A percentile compares a stretch with the other conserved stretches of the same genome.
phyloP scores from a whole-genome alignment of 2,329 filamentous ascomycete genomes.

The Ophiostoma ulmi region DNA sequence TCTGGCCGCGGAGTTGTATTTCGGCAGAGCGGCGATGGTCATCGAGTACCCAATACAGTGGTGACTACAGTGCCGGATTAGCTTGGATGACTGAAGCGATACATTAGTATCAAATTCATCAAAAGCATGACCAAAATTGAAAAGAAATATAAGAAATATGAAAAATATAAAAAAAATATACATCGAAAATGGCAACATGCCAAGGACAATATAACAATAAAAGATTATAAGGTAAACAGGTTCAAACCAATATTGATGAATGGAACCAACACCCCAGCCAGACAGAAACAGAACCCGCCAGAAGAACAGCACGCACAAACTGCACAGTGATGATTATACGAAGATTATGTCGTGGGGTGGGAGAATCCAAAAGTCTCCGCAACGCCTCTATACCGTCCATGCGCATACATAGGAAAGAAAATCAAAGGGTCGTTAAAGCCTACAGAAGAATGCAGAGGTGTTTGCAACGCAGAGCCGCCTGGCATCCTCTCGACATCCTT shows the following conservation, averaged over 20 bases:
- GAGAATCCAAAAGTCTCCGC: not conserved
- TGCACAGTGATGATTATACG: conserved; percentile 1
- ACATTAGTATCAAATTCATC: not conserved
- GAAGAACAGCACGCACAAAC: not conserved
- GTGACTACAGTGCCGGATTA: not conserved
- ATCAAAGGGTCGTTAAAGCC: not conserved
- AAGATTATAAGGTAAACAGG: not conserved
- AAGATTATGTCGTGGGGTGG: not conserved
- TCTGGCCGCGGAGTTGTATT: not conserved
- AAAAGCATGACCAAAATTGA: not conserved
- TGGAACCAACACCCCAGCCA: conserved; percentile 10
- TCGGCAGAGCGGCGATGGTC: too few species aligned
- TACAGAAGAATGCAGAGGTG: not conserved
- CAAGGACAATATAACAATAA: not conserved
- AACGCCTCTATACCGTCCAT: conserved; percentile 8
- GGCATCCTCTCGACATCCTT: too few species aligned
- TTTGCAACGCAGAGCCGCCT: not conserved
- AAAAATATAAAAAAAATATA: not conserved
- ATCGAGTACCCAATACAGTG: too few species aligned
- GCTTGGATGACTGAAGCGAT: not conserved
- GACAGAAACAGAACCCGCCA: conserved; percentile 2
- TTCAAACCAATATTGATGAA: not conserved
- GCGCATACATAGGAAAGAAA: conserved; percentile 12
- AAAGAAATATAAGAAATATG: not conserved
- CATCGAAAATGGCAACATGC: not conserved